Percentiles rank a stretch among this genome's conserved stretches.
phyloP scores from a whole-genome alignment of 2,329 filamentous ascomycete species.

The Penicillium griseofulvum region DNA sequence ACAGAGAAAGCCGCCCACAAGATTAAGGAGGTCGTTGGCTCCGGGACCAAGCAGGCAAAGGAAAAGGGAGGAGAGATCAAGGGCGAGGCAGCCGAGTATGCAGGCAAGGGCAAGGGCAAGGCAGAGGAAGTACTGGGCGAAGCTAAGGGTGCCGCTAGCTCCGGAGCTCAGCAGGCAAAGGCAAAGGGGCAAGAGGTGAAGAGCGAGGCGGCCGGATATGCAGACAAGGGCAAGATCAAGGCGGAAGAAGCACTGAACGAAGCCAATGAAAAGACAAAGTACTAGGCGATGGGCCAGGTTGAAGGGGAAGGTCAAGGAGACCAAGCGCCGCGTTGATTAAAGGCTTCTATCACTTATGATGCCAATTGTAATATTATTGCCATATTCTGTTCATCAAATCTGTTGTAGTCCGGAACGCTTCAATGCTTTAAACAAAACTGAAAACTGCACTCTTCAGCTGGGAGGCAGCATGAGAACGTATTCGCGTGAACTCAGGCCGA shows the following conservation, averaged over 20 bases:
- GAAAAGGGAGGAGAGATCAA: constrained; percentile 39
- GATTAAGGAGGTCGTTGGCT: constrained; percentile 42
- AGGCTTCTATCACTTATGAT: neutral
- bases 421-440: neutral
- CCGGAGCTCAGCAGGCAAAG: constrained; percentile 48
- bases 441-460: constrained; percentile 9
- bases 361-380: constrained; percentile 5
- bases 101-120: constrained; percentile 36
- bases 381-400: neutral
- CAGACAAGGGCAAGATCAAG: constrained; percentile 35
- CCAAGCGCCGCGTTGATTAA: constrained; percentile 8
- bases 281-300: constrained; percentile 26
- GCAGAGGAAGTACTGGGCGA: constrained; percentile 30
- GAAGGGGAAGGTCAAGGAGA: constrained; percentile 27
- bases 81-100: constrained; percentile 28
- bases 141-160: constrained; percentile 35
- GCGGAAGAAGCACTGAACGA: constrained; percentile 30
- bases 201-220: constrained; percentile 28
- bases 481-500: constrained; percentile 84
- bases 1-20: constrained; percentile 53
- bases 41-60: constrained; percentile 49
- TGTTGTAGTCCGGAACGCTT: neutral
- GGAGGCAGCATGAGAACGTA: constrained; percentile 87
- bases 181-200: constrained; percentile 38
- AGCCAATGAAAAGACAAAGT: constrained; percentile 28